Evolutionary conservation across 1,284 basidiomycete species (phyloP).

Genomic region (Porphyrellus sp.): DNA sequence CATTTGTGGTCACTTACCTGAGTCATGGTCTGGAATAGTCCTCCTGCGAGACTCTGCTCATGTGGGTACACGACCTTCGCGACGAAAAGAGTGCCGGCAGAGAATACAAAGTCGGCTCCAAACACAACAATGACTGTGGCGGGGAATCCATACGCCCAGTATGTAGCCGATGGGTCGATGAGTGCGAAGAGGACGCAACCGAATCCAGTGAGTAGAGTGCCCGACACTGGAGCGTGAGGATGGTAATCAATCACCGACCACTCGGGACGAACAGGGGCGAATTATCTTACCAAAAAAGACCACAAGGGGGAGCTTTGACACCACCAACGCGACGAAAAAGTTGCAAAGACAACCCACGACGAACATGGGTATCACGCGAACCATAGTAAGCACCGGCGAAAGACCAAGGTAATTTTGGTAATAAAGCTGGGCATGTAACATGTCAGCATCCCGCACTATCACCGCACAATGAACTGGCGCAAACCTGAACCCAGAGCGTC

Average conservation of each 20-base stretch:
- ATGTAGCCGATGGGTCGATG: constrained; percentile 57
- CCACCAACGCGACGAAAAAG: constrained; percentile 60
- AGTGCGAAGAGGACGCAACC: constrained; percentile 74
- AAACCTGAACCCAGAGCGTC: constrained; percentile 49
- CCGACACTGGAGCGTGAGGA: constrained; percentile 41
- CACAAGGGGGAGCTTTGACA: constrained; percentile 54
- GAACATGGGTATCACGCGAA: constrained; percentile 77
- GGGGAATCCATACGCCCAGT: constrained; percentile 83
- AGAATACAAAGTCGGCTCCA: constrained; percentile 79
- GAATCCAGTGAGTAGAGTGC: constrained; percentile 59
- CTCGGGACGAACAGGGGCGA: neutral
- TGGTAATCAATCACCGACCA: neutral
- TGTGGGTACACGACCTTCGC: constrained; percentile 67
- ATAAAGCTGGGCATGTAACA: constrained; percentile 44
- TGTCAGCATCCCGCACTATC: constrained; percentile 7
- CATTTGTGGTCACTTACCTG: constrained; percentile 42
- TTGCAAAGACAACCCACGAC: constrained; percentile 70
- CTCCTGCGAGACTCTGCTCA: constrained; percentile 80
- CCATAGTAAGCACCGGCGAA: constrained; percentile 64
- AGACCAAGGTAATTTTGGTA: constrained; percentile 62
- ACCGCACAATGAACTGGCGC: constrained; percentile 1
- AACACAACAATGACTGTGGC: constrained; percentile 69
- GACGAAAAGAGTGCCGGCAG: constrained; percentile 73
- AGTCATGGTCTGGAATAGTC: constrained; percentile 73
- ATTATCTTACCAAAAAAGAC: constrained; percentile 50